Percentiles rank a stretch among this genome's conserved stretches.
Evolutionary conservation across 2,329 filamentous ascomycete genomes (phyloP).

Genomic region (Monosporascus sp.): DNA sequence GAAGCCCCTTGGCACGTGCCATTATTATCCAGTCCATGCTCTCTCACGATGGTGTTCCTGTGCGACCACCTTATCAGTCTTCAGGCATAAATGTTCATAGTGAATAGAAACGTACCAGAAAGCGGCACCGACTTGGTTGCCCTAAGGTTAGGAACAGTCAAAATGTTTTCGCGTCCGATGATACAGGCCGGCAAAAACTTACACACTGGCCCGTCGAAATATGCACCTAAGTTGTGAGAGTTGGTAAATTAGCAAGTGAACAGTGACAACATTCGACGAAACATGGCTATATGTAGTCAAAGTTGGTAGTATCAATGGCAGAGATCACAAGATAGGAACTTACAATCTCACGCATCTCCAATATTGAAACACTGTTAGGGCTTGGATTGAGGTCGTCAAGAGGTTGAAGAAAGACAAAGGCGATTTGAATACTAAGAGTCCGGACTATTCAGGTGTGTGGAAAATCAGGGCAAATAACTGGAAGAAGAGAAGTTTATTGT

Average conservation of each 20-base stretch:
- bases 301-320: conserved; percentile 3
- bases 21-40: conserved; percentile 95
- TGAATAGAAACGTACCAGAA: conserved; percentile 66
- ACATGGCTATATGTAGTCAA: too few species aligned
- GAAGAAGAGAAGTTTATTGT: too few species aligned
- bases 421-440: conserved; percentile 3
- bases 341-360: conserved; percentile 72
- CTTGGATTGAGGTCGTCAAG: conserved; percentile 10
- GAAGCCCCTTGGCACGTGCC: conserved; percentile 98
- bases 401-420: conserved; percentile 18
- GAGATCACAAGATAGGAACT: conserved; percentile 32
- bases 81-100: too few species aligned
- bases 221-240: conserved; percentile 69
- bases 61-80: too few species aligned
- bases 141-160: conserved; percentile 26
- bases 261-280: too few species aligned
- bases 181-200: too few species aligned
- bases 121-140: conserved; percentile 99
- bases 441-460: too few species aligned
- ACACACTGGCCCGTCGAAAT: conserved; percentile 98
- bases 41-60: conserved; percentile 77
- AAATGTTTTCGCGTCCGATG: too few species aligned
- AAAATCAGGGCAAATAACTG: too few species aligned
- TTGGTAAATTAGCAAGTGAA: too few species aligned
- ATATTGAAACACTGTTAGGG: conserved; percentile 20